A percentile compares a stretch with the other conserved stretches of the same genome.
These are phyloP conservation scores for Aureobasidium sp. DNA, from an alignment of 2,329 filamentous ascomycete species.

Conservation along the genomic window DNA sequence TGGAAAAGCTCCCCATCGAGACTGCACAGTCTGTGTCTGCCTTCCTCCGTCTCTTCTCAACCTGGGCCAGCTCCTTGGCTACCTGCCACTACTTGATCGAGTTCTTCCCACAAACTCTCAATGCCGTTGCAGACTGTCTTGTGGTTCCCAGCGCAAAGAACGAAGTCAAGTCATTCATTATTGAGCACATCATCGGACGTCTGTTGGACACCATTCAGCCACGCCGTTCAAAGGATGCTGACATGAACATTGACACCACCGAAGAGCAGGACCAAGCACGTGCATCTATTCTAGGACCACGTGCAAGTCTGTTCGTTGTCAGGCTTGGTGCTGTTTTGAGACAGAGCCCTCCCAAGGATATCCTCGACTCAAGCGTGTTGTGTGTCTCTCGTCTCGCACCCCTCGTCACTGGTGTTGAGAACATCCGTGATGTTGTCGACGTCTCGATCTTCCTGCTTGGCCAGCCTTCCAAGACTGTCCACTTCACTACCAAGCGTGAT, in stretches of 20 bases:
- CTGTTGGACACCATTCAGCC: conserved; percentile 45
- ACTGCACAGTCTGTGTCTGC: conserved; percentile 85
- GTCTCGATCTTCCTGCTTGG: conserved; percentile 74
- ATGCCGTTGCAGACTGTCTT: conserved; percentile 64
- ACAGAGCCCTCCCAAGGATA: conserved; percentile 57
- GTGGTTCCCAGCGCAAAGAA: conserved; percentile 68
- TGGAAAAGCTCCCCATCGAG: conserved; percentile 72
- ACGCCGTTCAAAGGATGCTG: conserved; percentile 36
- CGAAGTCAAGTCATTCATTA: conserved; percentile 73
- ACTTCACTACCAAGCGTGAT: conserved; percentile 71
- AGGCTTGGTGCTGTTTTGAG: conserved; percentile 46
- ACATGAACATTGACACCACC: conserved; percentile 1
- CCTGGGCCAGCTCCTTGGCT: conserved; percentile 63
- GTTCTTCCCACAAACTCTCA: conserved; percentile 52
- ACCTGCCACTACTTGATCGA: conserved; percentile 62
- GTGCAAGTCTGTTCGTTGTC: conserved; percentile 57
- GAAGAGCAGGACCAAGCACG: conserved; percentile 43
- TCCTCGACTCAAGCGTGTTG: conserved; percentile 71
- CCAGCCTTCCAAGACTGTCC: conserved; percentile 77
- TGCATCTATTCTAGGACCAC: conserved; percentile 54
- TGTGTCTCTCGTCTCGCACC: conserved; percentile 69
- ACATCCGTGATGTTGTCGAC: conserved; percentile 68
- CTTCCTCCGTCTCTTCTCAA: conserved; percentile 68
- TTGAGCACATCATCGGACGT: conserved; percentile 64
- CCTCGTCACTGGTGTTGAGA: conserved; percentile 57